These are phyloP conservation scores for Agaricus blazei DNA, from an alignment of 768 basidiomycete genomes.

Conservation along the genomic window DNA sequence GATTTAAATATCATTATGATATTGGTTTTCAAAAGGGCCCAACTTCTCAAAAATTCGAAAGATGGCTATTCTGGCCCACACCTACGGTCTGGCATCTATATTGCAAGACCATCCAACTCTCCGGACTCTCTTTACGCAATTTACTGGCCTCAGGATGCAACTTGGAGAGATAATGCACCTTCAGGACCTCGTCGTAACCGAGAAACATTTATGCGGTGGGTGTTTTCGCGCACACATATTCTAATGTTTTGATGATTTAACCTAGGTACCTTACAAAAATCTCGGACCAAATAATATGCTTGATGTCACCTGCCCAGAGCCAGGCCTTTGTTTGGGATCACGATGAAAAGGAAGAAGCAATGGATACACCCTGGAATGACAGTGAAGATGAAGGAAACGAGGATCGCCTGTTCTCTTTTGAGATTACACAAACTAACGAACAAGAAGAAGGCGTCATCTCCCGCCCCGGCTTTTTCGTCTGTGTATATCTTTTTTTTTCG, in stretches of 20 bases:
- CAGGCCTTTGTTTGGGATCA: conserved; percentile 39
- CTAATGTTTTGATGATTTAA: not conserved
- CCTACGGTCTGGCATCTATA: conserved; percentile 48
- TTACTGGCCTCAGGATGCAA: conserved; percentile 59
- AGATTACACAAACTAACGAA: conserved; percentile 49
- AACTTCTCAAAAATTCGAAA: conserved; percentile 6
- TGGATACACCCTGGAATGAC: conserved; percentile 20
- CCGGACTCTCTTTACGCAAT: conserved; percentile 36
- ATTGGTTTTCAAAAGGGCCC: conserved; percentile 5
- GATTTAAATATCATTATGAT: not conserved
- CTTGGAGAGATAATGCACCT: conserved; percentile 48
- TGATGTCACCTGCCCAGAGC: conserved; percentile 46
- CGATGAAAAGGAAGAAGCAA: conserved; percentile 18
- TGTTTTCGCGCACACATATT: not conserved
- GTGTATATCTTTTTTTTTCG: not conserved
- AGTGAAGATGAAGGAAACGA: conserved; percentile 35
- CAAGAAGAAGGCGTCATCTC: conserved; percentile 45
- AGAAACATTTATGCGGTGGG: conserved; percentile 57
- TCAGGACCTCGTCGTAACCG: conserved; percentile 46
- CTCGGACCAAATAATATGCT: conserved; percentile 46
- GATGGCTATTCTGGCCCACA: conserved; percentile 2
- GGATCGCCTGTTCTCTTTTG: conserved; percentile 48
- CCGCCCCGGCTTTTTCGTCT: conserved; percentile 42
- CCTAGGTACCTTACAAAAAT: conserved; percentile 58
- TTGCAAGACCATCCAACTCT: conserved; percentile 20